Evolutionary conservation across 352 stramenopile genomes (phyloP).

Genomic region (Phytophthora quininea): DNA sequence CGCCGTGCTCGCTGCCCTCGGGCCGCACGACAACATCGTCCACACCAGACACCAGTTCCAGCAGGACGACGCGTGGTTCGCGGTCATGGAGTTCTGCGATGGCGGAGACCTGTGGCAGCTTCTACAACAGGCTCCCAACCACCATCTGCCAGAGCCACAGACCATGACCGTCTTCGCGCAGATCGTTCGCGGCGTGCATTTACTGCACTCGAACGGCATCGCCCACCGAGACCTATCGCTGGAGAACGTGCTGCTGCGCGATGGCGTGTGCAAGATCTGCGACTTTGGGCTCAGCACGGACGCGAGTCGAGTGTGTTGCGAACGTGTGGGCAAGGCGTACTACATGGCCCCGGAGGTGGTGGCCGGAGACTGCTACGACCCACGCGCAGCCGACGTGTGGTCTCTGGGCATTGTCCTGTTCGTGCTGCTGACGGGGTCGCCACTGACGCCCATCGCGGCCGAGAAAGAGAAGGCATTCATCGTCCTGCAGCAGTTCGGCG

Average conservation of each 20-base stretch:
- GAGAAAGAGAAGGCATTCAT: slow-evolving; percentile 21
- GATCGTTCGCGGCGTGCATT: slow-evolving; percentile 31
- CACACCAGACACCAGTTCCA: slow-evolving; percentile 37
- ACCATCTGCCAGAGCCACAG: slow-evolving; percentile 9
- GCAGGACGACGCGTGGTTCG: slow-evolving; percentile 31
- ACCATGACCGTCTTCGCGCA: slow-evolving; percentile 28
- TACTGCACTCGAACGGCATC: slow-evolving; percentile 35
- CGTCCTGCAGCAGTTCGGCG: slow-evolving; percentile 17
- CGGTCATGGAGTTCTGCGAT: slow-evolving; percentile 52
- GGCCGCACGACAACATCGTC: slow-evolving; percentile 40
- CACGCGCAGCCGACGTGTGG: slow-evolving; percentile 37
- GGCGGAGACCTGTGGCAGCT: slow-evolving; percentile 39
- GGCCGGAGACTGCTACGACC: slow-evolving; percentile 14
- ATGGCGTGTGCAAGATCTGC: slow-evolving; percentile 39
- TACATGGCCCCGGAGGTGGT: slow-evolving; percentile 34
- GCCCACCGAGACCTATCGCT: slow-evolving; percentile 52
- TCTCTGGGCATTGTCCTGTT: slow-evolving; percentile 49
- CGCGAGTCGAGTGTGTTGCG: too few relatives aligned
- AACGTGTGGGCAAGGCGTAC: slow-evolving; percentile 26
- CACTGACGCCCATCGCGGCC: slow-evolving; percentile 23
- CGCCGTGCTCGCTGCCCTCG: slow-evolving; percentile 4
- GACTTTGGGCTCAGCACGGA: slow-evolving; percentile 43
- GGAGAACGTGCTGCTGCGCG: slow-evolving; percentile 44
- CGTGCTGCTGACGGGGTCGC: slow-evolving; percentile 45
- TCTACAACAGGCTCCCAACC: slow-evolving; percentile 17